A percentile compares a stretch with the other conserved stretches of the same genome.
These are phyloP conservation scores for Neurospora sublineolata DNA, from an alignment of 495 filamentous ascomycete genomes.

Conservation along the genomic window DNA sequence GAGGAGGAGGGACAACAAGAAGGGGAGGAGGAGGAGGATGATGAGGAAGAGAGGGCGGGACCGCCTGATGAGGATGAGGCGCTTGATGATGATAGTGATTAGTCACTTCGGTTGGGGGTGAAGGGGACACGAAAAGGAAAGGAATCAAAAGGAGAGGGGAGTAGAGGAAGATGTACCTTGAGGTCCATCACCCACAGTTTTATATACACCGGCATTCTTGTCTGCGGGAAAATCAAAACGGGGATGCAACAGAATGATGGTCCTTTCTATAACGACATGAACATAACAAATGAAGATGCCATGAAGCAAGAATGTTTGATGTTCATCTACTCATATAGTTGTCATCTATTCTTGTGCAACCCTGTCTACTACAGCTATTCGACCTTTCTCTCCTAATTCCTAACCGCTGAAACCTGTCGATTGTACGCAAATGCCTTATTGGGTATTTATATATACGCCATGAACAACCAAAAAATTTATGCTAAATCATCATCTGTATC, in stretches of 20 bases:
- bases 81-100: conserved; percentile 51
- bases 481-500: conserved; percentile 18
- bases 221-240: too few species aligned
- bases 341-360: background rate
- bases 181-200: background rate
- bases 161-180: background rate
- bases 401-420: background rate
- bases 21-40: conserved; percentile 28
- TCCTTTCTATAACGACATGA: background rate
- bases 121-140: background rate
- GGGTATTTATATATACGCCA: too few species aligned
- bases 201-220: background rate
- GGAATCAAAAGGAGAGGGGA: background rate
- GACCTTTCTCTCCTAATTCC: background rate
- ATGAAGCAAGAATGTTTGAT: background rate
- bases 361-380: background rate
- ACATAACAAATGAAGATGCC: background rate
- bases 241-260: too few species aligned
- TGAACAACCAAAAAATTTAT: too few species aligned
- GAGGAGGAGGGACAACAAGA: conserved; percentile 37
- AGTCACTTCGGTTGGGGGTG: background rate
- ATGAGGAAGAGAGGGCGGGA: conserved; percentile 31
- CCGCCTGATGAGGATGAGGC: conserved; percentile 51
- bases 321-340: background rate
- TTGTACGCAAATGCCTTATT: background rate